Base-by-base conservation (phyloP, 768 basidiomycete genomes). In the Trametes coccinea region DNA sequence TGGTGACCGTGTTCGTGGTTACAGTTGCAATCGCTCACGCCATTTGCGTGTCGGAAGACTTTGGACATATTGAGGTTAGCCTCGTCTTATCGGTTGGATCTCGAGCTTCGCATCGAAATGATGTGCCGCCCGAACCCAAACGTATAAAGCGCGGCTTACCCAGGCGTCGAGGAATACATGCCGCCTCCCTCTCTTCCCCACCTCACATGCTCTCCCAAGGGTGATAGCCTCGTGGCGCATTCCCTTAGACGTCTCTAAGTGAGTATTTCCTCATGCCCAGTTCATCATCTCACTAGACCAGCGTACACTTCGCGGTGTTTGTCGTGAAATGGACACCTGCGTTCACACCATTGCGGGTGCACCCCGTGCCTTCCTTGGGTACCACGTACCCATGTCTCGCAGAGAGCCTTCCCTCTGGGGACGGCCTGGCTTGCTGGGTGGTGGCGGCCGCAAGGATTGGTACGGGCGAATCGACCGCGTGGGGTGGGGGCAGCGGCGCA, bases 391-490 rank as follows among this genome's bases (percentile, higher is more conserved):
- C 60, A 51, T 61, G 57, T 46, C 65, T 61, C 45, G 63, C 49
- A 46, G 61, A 48, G 37, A 41, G 66, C 59, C 51, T 29, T 16
- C 58, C 51, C 64, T 49, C 29, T 70, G 14, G 69, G 50, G 59
- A 31, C 2, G 44, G 56, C 63, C 50, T 45, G 60, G 62, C 60
- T 34, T 53, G 66, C 63, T 61, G 66, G 62, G 69, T 70, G 58
- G 69, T 70, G 69, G 69, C 69, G 67, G 67, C 66, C 67, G 69
- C 69, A 70, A 70, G 69, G 69, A 70, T 69, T 70, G 69, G 69
- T 69, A 63, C 59, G 69, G 67, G 61, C 61, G 31, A 54, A 22
- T 41, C 59, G 50, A 57, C 53, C 63, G 59, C 39, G 30, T 53
- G 44, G 59, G 34, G 59, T 50, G 53, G 57, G 33, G n/a, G 37